Base-by-base conservation (phyloP, 2,329 filamentous ascomycete species). In the Lachnellula subtilissima region DNA sequence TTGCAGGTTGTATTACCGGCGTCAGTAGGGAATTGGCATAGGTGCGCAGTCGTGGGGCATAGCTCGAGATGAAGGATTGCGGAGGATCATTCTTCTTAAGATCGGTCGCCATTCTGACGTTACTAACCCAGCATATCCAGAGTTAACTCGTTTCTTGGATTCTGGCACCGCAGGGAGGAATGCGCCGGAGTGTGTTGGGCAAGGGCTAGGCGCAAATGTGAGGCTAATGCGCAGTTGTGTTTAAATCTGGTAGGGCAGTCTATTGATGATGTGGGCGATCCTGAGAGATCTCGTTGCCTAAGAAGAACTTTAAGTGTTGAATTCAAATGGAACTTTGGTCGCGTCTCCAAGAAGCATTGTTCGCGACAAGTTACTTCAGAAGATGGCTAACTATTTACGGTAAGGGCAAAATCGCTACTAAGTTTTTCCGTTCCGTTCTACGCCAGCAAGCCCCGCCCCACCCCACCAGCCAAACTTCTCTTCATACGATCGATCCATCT, bases 11-110 rank as follows among this genome's bases (percentile, higher is more conserved):
- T 59, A 93, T 82, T 60, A 94, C 85, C 37, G 93, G 92, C 23
- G 89, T 90, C 59, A 97, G 83, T 54, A 97, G 84, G 39, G 93
- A 90, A 76, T 97, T 97, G 72, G 88, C 89, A 76, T 95, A 97
- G 62, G 86, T 84, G 70, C 93, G 89, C 69, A 97, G 76, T 69
- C 93, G 89, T 61, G 93, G 90, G 73, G 93, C 91, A 75, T 96
- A 97, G 70, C 87, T 91, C 55, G 91, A 93, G 65, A 94, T 85
- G 70, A 96, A 94, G 45, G 91, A 89, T 76, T 96, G 90, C 48
- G 91, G 91, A 63, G 81, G 80, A 67, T 81, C 50, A 48, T 60
- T 56, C 45, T 66, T 62, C 43, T 66, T 64, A 14, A 48, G 9
- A 32, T 48, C 45, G 43, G 60, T 55, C 42, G 64, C 61, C 67